Evolutionary conservation across 1,284 basidiomycete genomes (phyloP), one percentile per base, ranked within the genome.

Genomic region (Cutaneotrichosporon sp.): DNA sequence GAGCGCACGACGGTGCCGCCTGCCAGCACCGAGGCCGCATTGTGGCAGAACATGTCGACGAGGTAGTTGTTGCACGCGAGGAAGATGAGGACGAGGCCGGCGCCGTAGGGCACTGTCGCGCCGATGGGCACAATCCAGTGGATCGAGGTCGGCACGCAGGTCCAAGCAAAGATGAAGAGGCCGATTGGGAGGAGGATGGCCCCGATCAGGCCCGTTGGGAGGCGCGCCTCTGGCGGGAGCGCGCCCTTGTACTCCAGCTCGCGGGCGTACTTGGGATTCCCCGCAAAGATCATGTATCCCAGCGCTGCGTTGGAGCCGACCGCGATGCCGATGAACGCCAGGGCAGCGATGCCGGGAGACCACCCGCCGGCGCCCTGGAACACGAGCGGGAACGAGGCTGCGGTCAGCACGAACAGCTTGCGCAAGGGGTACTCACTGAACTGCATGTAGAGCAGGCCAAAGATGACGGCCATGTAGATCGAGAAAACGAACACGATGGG

Each of bases 1-100:
- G 85, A 87, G 45, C 88, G 85, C 25, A 87, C 71, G 43, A 90
- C 83, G 20, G 88, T 85, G 13, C 87, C 87, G 36, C 87, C 85
- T 0, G 88, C 87, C 38, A 88, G 81, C 11, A 86, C 87, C 59
- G 84, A 86, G 0, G 87, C 87, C 10, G 62, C 45, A 60, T 71
- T 62, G 57, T 60, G 56, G 27, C 71, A 79, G 73, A 87, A 52
- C n/a, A 36, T 24, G 50, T 52, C 50, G 20, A 52, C 88, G 54
- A 60, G 56, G 76, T 87, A 87, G 9, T 57, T 57, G 16, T 57
- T 22, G 25, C 53, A 29, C 24, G 63, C 69, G 25, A 73, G 63
- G 60, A 74, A 72, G 60, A 72, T 66, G 6, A 74, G 57, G 24
- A 74, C 71, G 58, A 74, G 66, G 9, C 71, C 72, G 5, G 46